Evolutionary conservation across 1,284 basidiomycete species (phyloP), one percentile per base, ranked within the genome.

Genomic region (Ganoderma leucocontextum): DNA sequence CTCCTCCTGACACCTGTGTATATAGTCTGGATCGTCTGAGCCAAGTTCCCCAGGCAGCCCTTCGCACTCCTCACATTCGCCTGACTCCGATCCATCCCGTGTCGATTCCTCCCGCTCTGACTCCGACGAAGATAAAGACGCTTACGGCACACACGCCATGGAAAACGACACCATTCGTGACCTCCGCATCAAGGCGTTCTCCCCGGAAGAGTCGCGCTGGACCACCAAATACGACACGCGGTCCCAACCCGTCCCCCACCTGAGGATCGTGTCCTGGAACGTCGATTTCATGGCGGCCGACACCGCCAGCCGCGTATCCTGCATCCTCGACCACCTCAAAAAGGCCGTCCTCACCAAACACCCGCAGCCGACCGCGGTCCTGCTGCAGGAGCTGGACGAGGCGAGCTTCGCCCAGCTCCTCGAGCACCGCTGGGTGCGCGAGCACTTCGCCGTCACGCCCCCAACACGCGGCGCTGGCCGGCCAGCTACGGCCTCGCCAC

Each of bases 221-320:
- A 69, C 52, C 6, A 64, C 62, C 29, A 52, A 47, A 12, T 69
- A 65, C 44, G 44, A 62, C 1, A 39, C 62, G 12, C 38, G 33
- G 0, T 62, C 78, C 69, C 78, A 80, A 15, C 79, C 80, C 67
- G 84, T 82, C 35, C 81, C 80, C 38, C 80, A 75, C 42, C 73
- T 91, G 60, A 81, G 81, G 60, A 74, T 93, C 52, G 75, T 91
- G 67, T 87, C 89, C 42, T 93, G 91, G 91, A 92, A 93, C 76
- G 75, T 92, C 62, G 86, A 90, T 75, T 88, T 85, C 75, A 73
- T 77, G 63, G 78, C 79, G 12, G 72, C 75, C 0, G 72, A 80
- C 49, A 75, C 75, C 10, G 78, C 79, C 36, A 80, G 80, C 65
- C 85, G 91, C 10, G 80, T 90, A 15, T 68, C 70, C 2, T 77